phyloP scores from a whole-genome alignment of 805 yeast species.

The Saitoella complicata region DNA sequence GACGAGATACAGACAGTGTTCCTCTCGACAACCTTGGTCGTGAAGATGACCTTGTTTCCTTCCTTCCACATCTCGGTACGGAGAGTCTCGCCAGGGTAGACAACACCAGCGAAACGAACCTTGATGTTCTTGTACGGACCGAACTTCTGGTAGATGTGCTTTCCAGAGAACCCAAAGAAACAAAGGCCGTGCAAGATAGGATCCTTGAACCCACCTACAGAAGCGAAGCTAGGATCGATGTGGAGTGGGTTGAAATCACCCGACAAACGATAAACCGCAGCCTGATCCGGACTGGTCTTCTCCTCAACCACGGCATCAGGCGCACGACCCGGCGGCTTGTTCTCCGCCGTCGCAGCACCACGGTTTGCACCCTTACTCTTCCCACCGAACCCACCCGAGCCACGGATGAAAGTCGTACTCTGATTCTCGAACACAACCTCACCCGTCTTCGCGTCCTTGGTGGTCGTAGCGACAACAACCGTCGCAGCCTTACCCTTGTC shows the following conservation, averaged over 20 bases:
- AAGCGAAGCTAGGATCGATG: conserved; percentile 80
- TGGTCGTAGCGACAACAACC: conserved; percentile 53
- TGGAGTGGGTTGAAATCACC: conserved; percentile 91
- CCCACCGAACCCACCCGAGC: conserved; percentile 38
- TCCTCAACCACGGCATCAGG: conserved; percentile 54
- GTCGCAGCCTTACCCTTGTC: conserved; percentile 80
- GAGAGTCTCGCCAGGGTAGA: conserved; percentile 86
- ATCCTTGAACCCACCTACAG: conserved; percentile 63
- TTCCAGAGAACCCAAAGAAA: conserved; percentile 66
- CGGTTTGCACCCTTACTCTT: conserved; percentile 38
- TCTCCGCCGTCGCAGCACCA: conserved; percentile 44
- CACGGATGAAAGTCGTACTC: conserved; percentile 71
- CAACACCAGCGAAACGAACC: conserved; percentile 79
- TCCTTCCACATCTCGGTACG: conserved; percentile 72
- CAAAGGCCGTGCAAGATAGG: conserved; percentile 93
- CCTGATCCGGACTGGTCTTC: conserved; percentile 53
- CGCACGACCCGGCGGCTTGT: conserved; percentile 40
- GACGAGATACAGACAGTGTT: conserved; percentile 62
- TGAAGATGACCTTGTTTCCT: conserved; percentile 57
- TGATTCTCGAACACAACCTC: conserved; percentile 63
- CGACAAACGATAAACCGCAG: conserved; percentile 76
- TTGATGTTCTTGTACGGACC: conserved; percentile 75
- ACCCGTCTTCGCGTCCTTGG: conserved; percentile 52
- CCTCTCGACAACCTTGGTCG: conserved; percentile 66
- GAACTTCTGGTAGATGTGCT: conserved; percentile 58